Conservation (phyloP, 345 rosid genomes). For the Gossypium thurberi region DNA sequence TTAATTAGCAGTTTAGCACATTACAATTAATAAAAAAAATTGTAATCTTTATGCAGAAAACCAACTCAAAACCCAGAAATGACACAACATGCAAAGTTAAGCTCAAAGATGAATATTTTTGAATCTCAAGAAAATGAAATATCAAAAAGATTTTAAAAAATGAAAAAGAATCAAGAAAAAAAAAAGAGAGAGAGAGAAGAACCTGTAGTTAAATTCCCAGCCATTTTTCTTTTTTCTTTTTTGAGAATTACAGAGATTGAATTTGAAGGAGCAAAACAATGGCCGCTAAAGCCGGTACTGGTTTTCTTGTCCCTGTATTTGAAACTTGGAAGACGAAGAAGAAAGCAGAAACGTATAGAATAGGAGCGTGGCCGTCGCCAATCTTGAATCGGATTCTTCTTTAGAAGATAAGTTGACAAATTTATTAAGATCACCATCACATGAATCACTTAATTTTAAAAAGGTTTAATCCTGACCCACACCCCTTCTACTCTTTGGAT, state of each 20-base stretch:
- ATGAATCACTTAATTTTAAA: background rate
- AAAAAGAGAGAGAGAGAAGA: background rate
- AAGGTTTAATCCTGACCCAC: too few relatives aligned
- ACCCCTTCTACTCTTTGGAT: too few relatives aligned
- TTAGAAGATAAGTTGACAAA: background rate
- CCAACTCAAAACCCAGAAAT: constrained; percentile 17
- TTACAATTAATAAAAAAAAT: background rate
- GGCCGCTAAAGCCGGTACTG: constrained; percentile 9
- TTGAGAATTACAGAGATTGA: constrained; percentile 11
- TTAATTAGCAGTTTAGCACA: background rate
- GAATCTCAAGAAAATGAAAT: constrained; percentile 14
- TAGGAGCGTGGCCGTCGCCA: constrained; percentile 12
- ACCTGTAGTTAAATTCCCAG: constrained; percentile 37
- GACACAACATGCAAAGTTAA: constrained; percentile 2
- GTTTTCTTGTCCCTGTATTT: background rate
- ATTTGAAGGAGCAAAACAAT: constrained; percentile 11
- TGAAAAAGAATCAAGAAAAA: constrained; percentile 10
- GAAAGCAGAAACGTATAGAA: background rate
- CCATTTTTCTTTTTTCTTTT: constrained; percentile 25
- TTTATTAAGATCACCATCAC: background rate
- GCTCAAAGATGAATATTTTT: constrained; percentile 4
- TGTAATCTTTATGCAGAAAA: constrained; percentile 4
- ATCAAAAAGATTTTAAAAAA: background rate
- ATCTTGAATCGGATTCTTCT: background rate
- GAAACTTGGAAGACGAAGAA: constrained; percentile 13